A percentile compares a stretch with the other conserved stretches of the same genome.
phyloP scores from a whole-genome alignment of 768 basidiomycete genomes.

The Holtermanniella nyarrowii region DNA sequence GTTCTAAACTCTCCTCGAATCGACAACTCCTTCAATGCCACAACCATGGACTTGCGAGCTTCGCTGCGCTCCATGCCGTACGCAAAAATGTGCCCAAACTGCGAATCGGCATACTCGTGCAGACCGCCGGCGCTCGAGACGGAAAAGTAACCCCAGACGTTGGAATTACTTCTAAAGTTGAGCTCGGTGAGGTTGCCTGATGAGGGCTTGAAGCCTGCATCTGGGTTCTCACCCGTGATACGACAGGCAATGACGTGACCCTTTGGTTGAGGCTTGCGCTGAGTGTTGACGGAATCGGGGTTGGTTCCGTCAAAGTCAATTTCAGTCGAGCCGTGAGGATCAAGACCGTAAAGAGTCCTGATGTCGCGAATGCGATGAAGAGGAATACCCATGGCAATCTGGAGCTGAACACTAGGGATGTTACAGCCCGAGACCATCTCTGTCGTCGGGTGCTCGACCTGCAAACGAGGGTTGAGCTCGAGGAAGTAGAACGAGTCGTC shows the following conservation, averaged over 20 bases:
- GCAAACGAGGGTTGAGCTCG: slow-evolving; percentile 96
- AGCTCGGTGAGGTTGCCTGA: slow-evolving; percentile 94
- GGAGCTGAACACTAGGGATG: slow-evolving; percentile 91
- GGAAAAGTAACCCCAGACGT: slow-evolving; percentile 99
- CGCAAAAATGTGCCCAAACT: slow-evolving; percentile 98
- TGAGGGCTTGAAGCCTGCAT: slow-evolving; percentile 98
- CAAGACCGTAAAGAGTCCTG: slow-evolving; percentile 87
- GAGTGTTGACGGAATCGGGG: slow-evolving; percentile 74
- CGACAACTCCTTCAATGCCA: slow-evolving; percentile 93
- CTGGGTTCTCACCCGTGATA: slow-evolving; percentile 98
- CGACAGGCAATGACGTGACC: slow-evolving; percentile 98
- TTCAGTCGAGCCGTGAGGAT: slow-evolving; percentile 73
- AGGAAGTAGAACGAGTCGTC: slow-evolving; percentile 96
- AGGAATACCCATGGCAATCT: slow-evolving; percentile 96
- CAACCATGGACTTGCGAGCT: slow-evolving; percentile 97
- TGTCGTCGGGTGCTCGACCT: slow-evolving; percentile 98
- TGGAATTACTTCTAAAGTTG: slow-evolving; percentile 97
- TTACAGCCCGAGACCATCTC: slow-evolving; percentile 99
- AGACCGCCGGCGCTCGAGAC: slow-evolving; percentile 90
- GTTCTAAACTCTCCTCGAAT: slow-evolving; percentile 98
- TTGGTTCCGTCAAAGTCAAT: slow-evolving; percentile 95
- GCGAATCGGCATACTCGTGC: slow-evolving; percentile 97
- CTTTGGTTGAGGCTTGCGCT: slow-evolving; percentile 91
- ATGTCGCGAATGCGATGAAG: slow-evolving; percentile 92
- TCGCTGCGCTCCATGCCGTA: slow-evolving; percentile 93